Percentiles rank a stretch among this genome's conserved stretches.
Conservation (phyloP, 169 alveolate genomes). For the Babesia bigemina region DNA sequence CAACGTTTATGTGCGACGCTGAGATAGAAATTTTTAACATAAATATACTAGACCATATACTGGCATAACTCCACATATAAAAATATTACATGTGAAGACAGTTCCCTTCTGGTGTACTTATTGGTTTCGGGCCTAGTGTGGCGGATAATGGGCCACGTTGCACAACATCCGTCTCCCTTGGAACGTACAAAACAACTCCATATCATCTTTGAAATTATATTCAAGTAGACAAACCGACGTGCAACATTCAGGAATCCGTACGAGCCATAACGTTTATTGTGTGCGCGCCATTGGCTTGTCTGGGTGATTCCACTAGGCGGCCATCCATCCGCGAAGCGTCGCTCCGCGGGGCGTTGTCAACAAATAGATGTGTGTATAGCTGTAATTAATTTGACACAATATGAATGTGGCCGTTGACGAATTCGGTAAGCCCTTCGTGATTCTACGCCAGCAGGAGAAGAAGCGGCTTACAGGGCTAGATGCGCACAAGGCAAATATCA, state of each 20-base stretch:
- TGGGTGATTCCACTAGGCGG: not conserved
- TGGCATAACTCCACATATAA: too few species aligned
- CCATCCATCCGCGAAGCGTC: not conserved
- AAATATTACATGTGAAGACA: too few species aligned
- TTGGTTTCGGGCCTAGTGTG: too few species aligned
- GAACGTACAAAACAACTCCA: not conserved
- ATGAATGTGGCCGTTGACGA: constrained; percentile 96
- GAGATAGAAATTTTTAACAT: not conserved
- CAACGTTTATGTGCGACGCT: not conserved
- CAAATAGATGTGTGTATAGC: not conserved
- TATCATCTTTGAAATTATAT: not conserved
- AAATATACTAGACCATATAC: not conserved
- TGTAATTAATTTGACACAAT: not conserved
- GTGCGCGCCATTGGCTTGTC: not conserved
- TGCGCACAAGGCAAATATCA: constrained; percentile 96
- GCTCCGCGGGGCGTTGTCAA: not conserved
- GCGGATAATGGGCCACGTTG: constrained; percentile 4
- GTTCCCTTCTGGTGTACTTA: too few species aligned
- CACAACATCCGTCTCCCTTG: constrained; percentile 36
- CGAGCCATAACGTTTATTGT: not conserved
- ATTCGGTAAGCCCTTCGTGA: constrained; percentile 97
- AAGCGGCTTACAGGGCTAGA: constrained; percentile 95
- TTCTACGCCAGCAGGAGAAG: constrained; percentile 95
- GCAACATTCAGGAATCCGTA: not conserved
- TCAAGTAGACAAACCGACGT: not conserved